Evolutionary conservation across 441 rosid species (phyloP).

Genomic region (Adansonia gregorii): DNA sequence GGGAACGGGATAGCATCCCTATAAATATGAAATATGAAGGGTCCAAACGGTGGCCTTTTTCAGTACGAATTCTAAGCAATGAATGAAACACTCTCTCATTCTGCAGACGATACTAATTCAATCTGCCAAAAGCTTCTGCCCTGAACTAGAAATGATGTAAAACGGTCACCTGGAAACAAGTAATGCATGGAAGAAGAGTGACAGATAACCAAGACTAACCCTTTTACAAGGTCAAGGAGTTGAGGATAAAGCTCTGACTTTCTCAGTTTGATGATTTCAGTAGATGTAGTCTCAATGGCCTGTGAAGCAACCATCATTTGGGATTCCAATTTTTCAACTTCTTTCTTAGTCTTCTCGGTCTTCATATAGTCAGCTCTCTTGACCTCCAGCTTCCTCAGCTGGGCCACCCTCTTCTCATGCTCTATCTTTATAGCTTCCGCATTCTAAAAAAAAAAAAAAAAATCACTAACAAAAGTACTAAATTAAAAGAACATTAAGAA

Average conservation of each 20-base stretch:
- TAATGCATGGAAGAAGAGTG: not conserved
- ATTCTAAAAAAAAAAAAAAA: constrained; percentile 43
- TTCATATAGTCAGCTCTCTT: constrained; percentile 81
- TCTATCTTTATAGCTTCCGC: constrained; percentile 71
- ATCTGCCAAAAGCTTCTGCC: not conserved
- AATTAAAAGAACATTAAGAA: not conserved
- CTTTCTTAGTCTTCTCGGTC: constrained; percentile 79
- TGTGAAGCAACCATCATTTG: constrained; percentile 80
- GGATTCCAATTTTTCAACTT: constrained; percentile 83
- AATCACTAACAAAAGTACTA: not conserved
- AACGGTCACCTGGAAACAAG: constrained; percentile 35
- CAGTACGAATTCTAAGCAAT: not conserved
- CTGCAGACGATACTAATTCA: not conserved
- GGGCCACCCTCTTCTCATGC: constrained; percentile 81
- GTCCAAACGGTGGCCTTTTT: not conserved
- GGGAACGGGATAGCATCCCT: not conserved
- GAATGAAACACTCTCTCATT: constrained; percentile 4
- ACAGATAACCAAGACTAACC: constrained; percentile 51
- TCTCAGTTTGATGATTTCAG: constrained; percentile 81
- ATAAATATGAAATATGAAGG: not conserved
- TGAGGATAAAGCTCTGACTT: constrained; percentile 87
- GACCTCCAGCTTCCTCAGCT: constrained; percentile 78
- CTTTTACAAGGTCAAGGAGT: constrained; percentile 82
- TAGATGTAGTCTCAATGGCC: constrained; percentile 77
- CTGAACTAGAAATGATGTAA: constrained; percentile 25